Evolutionary conservation across 345 rosid species (phyloP).

Genomic region (Bretschneidera sinensis): DNA sequence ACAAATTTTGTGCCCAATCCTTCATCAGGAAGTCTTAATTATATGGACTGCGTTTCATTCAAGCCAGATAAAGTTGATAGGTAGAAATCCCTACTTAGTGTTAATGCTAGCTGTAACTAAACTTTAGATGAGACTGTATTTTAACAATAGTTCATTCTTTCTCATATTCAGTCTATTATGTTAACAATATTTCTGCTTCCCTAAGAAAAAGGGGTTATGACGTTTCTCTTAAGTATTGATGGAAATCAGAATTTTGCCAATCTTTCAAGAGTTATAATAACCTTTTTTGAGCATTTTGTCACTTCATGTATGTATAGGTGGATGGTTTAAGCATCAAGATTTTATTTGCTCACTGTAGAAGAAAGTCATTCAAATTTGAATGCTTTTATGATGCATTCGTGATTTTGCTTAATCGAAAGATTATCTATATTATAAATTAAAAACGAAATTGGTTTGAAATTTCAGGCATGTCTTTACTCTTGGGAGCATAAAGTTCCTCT

Average conservation of each 20-base stretch:
- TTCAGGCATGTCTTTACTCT: slow-evolving; percentile 76
- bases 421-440: no score
- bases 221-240: no score
- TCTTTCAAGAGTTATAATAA: neutral
- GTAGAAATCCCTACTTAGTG: no score
- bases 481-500: slow-evolving; percentile 79
- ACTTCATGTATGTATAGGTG: neutral
- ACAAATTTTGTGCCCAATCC: no score
- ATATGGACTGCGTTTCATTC: no score
- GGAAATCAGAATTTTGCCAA: neutral
- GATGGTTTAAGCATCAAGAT: neutral
- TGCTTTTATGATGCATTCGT: neutral
- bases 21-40: no score
- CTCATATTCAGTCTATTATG: neutral
- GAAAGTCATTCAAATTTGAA: no score
- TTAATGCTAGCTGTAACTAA: no score
- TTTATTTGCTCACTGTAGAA: neutral
- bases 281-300: neutral
- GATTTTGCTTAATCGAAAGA: neutral
- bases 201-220: neutral
- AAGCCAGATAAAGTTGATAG: no score
- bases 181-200: neutral
- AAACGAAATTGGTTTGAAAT: neutral
- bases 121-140: neutral
- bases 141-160: neutral